phyloP scores from a whole-genome alignment of 1,284 basidiomycete genomes.

The Rhodotorula sp. region DNA sequence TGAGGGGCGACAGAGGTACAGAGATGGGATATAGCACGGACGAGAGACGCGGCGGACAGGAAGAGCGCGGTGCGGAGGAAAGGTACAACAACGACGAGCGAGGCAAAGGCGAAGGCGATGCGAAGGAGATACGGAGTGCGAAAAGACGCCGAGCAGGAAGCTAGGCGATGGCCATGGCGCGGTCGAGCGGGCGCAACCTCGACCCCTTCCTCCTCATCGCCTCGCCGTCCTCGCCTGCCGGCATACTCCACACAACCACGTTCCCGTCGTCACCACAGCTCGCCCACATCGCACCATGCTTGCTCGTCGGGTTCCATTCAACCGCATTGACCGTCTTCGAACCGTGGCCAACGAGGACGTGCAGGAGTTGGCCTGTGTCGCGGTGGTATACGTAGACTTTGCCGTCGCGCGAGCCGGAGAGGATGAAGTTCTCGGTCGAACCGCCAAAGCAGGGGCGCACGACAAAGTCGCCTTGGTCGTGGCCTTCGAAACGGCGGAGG shows the following conservation, averaged over 20 bases:
- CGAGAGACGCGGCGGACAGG: neutral
- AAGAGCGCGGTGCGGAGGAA: neutral
- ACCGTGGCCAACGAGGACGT: constrained; percentile 79
- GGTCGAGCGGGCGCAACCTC: constrained; percentile 67
- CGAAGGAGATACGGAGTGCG: too few species aligned
- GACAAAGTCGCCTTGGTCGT: constrained; percentile 74
- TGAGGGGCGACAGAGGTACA: neutral
- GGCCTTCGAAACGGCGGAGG: constrained; percentile 75
- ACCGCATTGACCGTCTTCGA: constrained; percentile 88
- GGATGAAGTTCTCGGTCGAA: constrained; percentile 80
- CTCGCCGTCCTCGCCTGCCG: neutral
- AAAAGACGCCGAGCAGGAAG: neutral
- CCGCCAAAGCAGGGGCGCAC: constrained; percentile 94
- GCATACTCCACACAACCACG: constrained; percentile 40
- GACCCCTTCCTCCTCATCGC: constrained; percentile 67
- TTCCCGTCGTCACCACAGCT: constrained; percentile 47
- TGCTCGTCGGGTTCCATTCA: constrained; percentile 74
- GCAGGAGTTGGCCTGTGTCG: constrained; percentile 74
- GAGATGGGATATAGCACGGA: neutral
- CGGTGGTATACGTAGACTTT: constrained; percentile 95
- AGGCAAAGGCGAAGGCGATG: neutral
- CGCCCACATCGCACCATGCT: constrained; percentile 75
- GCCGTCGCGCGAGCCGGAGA: constrained; percentile 91
- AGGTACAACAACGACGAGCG: neutral
- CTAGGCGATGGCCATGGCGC: constrained; percentile 52